Evolutionary conservation across 2,329 filamentous ascomycete species (phyloP).

Genomic region (Coniochaeta hoffmannii): DNA sequence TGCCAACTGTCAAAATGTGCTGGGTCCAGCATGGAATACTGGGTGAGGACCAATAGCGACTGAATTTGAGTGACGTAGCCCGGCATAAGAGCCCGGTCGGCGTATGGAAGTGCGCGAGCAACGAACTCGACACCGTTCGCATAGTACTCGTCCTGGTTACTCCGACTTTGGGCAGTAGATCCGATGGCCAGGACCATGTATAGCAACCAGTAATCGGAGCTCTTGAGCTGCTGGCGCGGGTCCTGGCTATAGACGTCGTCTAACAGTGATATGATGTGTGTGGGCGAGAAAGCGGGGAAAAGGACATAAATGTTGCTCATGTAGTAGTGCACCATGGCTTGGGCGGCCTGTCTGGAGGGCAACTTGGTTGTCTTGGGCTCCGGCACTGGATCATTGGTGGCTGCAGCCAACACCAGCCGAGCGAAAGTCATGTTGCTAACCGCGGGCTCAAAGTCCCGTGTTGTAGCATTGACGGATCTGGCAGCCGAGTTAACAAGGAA

Average conservation of each 20-base stretch:
- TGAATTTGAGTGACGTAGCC: slow-evolving; percentile 83
- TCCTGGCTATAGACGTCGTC: slow-evolving; percentile 74
- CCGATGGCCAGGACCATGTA: slow-evolving; percentile 86
- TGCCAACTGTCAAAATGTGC: slow-evolving; percentile 93
- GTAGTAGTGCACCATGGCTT: slow-evolving; percentile 71
- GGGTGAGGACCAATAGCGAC: slow-evolving; percentile 74
- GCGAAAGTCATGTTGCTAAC: slow-evolving; percentile 89
- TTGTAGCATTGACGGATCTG: slow-evolving; percentile 89
- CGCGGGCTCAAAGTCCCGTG: slow-evolving; percentile 85
- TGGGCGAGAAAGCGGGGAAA: slow-evolving; percentile 77
- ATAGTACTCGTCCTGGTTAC: slow-evolving; percentile 58
- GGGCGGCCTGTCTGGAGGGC: slow-evolving; percentile 63
- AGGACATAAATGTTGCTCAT: slow-evolving; percentile 74
- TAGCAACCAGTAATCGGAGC: slow-evolving; percentile 76
- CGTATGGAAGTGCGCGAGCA: slow-evolving; percentile 62
- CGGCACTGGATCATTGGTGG: slow-evolving; percentile 65
- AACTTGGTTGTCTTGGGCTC: slow-evolving; percentile 52
- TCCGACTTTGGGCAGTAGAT: slow-evolving; percentile 65
- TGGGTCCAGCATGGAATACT: slow-evolving; percentile 86
- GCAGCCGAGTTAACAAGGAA: not conserved
- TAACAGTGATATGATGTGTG: slow-evolving; percentile 67
- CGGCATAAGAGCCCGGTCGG: slow-evolving; percentile 76
- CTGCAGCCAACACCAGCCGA: slow-evolving; percentile 76
- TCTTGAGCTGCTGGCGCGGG: slow-evolving; percentile 46
- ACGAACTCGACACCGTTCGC: slow-evolving; percentile 47